Base-by-base conservation (phyloP, 1,284 basidiomycete genomes). In the Laetiporus sulphureus region DNA sequence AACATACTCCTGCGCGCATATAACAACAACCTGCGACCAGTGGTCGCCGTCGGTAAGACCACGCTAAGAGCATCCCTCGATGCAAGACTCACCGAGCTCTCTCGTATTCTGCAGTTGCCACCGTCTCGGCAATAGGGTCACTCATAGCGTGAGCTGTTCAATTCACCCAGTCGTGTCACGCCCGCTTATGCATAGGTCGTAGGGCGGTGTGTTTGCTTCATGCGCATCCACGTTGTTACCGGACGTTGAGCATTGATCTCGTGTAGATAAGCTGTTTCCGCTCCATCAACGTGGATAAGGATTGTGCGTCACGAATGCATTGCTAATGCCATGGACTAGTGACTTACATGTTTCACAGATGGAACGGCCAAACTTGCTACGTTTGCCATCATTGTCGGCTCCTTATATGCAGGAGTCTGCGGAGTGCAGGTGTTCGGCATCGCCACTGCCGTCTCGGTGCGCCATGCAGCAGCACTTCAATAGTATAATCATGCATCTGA, bases 341-440 rank as follows among this genome's bases (percentile, higher is more conserved):
- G 31, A 27, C 12, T 18, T 39, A 41, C 13, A 18, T 36, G 36
- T 15, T 32, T n/a, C 12, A 36, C 52, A 77, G 77, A 72, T 41
- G 52, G 63, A 15, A 52, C 68, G 1, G 60, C 68, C 2, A 71
- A 71, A 51, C 65, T 90, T 37, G 74, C 71, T 2, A 68, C 69
- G 0, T 66, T 79, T 45, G 73, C 77, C 15, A 75, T 88, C 40
- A 72, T 77, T 0, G 61, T 84, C 31, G 83, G 81, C 0, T 60
- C 66, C 4, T 41, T 84, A 38, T 82, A 75, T 55, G 65, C 72
- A 38, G 63, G 60, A 0, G 65, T 75, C 13, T 69, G 72, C 16
- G 65, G 53, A 2, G 75, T 88, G 31, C 77, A 86, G 51, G 53
- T 72, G 23, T 74, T 75, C 30, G 84, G 81, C 22, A 42, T 84